Evolutionary conservation across 2,329 filamentous ascomycete genomes (phyloP), one percentile per base, ranked within the genome.

Genomic region (Fusarium sacchari): DNA sequence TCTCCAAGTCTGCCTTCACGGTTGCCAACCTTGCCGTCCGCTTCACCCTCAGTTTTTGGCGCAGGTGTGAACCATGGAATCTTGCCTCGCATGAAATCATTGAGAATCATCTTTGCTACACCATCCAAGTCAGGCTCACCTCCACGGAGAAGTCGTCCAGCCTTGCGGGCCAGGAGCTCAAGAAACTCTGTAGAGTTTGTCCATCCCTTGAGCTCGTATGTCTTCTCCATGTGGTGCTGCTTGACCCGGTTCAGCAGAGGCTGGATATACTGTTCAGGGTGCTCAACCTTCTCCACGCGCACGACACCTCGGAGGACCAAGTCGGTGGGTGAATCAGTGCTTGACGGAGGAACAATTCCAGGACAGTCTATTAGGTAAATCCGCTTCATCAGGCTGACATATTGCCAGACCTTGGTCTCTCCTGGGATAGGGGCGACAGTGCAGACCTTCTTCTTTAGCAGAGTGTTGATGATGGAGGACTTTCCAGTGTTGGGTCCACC

Each of bases 321-420:
- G 74, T 98, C 95, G 77, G 95, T 91, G 34, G 95, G 93, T 0
- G 92, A 93, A 79, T 98, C 96, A 61, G 90, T 90, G 70, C 90
- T 90, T 73, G 93, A 96, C 0, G 96, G 96, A 8, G 96, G 96
- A 2, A 98, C 96, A 44, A 99, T 95, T 82, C 96, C 96, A 43
- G 96, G 96, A 79, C 96, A 98, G 79, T 99, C 96, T 77, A 99
- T 98, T 61, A 99, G 89, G 83, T 85, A 88, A 46, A 97, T 97
- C 60, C 94, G 88, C 85, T 95, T 97, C 93, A 97, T 97, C 67
- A 98, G 84, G 6, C 95, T 97, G 75, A 98, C 94, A 80, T 98
- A 98, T 81, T 98, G 96, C 96, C 96, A 98, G 36, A 98, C 93
- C 84, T 98, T 98, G 39, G 96, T 98, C 86, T 98, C 95, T 20